Evolutionary conservation across 352 stramenopile species (phyloP).

Genomic region (Globisporangium mamillatum): DNA sequence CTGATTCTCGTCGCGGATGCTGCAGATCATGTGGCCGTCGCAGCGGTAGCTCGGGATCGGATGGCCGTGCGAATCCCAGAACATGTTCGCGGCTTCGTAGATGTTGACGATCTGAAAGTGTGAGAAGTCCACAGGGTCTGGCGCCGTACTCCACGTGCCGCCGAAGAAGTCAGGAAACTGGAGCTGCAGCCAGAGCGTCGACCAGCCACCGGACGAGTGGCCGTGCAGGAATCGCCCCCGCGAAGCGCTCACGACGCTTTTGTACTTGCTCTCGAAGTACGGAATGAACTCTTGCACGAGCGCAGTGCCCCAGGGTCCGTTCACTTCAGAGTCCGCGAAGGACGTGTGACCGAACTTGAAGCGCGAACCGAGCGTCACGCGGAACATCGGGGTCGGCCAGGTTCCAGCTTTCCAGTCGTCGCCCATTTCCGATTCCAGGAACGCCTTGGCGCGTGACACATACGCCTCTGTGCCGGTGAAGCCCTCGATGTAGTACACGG

Average conservation of each 20-base stretch:
- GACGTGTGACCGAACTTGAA: conserved; percentile 79
- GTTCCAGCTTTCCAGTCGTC: conserved; percentile 48
- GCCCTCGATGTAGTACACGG: conserved; percentile 78
- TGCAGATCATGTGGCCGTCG: conserved; percentile 48
- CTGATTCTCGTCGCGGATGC: conserved; percentile 71
- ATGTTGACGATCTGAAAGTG: conserved; percentile 69
- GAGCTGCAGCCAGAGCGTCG: conserved; percentile 72
- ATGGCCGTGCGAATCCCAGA: conserved; percentile 59
- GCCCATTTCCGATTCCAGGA: conserved; percentile 66
- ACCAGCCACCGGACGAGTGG: conserved; percentile 71
- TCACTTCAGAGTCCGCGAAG: conserved; percentile 61
- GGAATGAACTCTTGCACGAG: conserved; percentile 72
- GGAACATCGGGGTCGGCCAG: conserved; percentile 61
- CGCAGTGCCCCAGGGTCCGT: conserved; percentile 66
- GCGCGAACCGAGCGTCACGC: conserved; percentile 69
- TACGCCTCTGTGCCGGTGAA: conserved; percentile 70
- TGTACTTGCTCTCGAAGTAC: conserved; percentile 53
- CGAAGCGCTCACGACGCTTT: conserved; percentile 24
- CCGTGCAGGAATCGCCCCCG: conserved; percentile 60
- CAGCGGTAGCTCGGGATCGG: conserved; percentile 56
- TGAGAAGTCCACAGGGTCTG: conserved; percentile 70
- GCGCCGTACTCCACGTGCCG: conserved; percentile 72
- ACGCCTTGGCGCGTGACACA: conserved; percentile 51
- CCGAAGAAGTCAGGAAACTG: conserved; percentile 70
- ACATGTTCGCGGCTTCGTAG: conserved; percentile 69